Conservation (phyloP, 805 yeast genomes). For the Hanseniaspora meyeri region DNA sequence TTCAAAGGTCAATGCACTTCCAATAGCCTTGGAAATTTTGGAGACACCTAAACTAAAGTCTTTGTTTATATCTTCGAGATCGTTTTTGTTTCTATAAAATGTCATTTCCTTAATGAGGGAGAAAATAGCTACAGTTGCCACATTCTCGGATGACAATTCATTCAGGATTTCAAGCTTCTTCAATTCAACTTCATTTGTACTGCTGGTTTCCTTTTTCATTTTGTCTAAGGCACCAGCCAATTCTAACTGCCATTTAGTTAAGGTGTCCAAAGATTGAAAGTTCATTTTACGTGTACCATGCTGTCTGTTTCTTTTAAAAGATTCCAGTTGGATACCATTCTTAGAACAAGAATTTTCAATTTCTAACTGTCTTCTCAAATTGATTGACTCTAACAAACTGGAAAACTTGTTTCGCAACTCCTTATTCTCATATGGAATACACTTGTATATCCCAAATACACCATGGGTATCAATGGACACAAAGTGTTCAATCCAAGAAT, state of each 20-base stretch:
- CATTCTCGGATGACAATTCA: background rate
- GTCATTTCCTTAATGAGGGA: slow-evolving; percentile 5
- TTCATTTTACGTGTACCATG: background rate
- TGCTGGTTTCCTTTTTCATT: slow-evolving; percentile 35
- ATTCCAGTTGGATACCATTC: background rate
- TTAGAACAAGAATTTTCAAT: slow-evolving; percentile 37
- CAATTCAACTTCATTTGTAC: background rate
- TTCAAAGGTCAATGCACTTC: background rate
- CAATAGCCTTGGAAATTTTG: background rate
- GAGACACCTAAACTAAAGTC: background rate
- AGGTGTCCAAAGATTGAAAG: slow-evolving; percentile 30
- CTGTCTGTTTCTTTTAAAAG: background rate
- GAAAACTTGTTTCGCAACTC: slow-evolving; percentile 46
- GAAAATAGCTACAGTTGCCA: background rate
- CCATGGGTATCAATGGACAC: slow-evolving; percentile 2
- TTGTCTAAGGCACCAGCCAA: slow-evolving; percentile 58
- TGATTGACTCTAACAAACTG: slow-evolving; percentile 51
- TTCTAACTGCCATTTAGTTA: slow-evolving; percentile 75
- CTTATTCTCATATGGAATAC: slow-evolving; percentile 33
- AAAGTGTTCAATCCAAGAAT: slow-evolving; percentile 6
- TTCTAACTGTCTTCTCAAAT: slow-evolving; percentile 61
- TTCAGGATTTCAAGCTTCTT: background rate
- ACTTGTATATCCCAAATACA: slow-evolving; percentile 54
- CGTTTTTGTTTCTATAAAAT: background rate
- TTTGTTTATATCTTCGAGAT: background rate